Percentiles rank a stretch among this genome's conserved stretches.
Conservation (phyloP, 345 rosid species). For the Eutrema yunnanense region DNA sequence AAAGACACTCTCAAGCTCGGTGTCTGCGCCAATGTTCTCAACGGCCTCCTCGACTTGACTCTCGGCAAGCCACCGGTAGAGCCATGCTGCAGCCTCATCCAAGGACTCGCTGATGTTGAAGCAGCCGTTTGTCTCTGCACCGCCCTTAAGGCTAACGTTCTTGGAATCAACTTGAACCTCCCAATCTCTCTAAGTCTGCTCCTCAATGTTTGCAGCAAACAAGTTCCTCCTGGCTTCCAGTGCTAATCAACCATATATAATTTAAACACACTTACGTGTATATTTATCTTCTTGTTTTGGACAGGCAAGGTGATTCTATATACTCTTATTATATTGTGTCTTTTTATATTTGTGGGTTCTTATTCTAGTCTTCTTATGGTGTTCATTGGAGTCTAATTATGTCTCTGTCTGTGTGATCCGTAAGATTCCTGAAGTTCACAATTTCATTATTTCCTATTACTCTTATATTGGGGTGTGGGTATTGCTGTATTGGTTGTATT, state of each 20-base stretch:
- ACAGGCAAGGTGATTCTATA: slow-evolving; percentile 17
- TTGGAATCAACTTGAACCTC: slow-evolving; percentile 48
- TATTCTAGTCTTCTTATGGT: not conserved
- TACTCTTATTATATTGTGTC: slow-evolving; percentile 10
- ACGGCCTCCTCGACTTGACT: slow-evolving; percentile 42
- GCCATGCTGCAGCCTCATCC: slow-evolving; percentile 47
- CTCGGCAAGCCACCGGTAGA: slow-evolving; percentile 42
- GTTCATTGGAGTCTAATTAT: slow-evolving; percentile 8
- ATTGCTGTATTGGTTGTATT: slow-evolving; percentile 23
- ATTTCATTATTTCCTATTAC: slow-evolving; percentile 8
- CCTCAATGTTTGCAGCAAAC: slow-evolving; percentile 41
- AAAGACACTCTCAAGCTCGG: slow-evolving; percentile 48
- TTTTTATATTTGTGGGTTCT: slow-evolving; percentile 1
- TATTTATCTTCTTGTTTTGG: slow-evolving; percentile 23
- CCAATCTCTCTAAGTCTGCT: slow-evolving; percentile 48
- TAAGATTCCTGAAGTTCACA: slow-evolving; percentile 16
- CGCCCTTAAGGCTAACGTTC: slow-evolving; percentile 43
- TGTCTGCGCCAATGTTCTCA: slow-evolving; percentile 44
- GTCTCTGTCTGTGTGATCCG: not conserved
- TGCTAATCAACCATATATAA: slow-evolving; percentile 24
- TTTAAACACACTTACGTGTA: slow-evolving; percentile 19
- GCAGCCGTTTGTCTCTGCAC: slow-evolving; percentile 59
- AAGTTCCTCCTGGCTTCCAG: slow-evolving; percentile 40
- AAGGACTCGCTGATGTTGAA: slow-evolving; percentile 47
- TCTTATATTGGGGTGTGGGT: slow-evolving; percentile 14